Conservation (phyloP, 1,284 basidiomycete genomes). For the Irpex sp. region DNA sequence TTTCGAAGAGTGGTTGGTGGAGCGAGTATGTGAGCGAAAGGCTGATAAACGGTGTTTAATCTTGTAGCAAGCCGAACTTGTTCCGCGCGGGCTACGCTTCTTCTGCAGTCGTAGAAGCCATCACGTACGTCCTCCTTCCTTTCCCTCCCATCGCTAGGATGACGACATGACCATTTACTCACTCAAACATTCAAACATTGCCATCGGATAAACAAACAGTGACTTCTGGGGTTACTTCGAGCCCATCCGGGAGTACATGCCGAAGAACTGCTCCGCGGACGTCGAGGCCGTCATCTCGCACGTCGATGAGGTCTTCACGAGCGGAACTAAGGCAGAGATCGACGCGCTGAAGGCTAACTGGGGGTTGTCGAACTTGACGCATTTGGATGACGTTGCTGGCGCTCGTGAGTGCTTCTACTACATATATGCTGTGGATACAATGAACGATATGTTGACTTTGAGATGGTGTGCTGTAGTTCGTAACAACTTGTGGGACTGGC, state of each 20-base stretch:
- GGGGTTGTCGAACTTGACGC: conserved; percentile 49
- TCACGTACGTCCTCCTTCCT: conserved; percentile 34
- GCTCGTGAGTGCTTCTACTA: conserved; percentile 34
- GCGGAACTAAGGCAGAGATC: conserved; percentile 39
- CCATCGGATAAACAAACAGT: conserved; percentile 7
- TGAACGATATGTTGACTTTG: conserved; percentile 2
- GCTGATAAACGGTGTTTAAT: conserved; percentile 4
- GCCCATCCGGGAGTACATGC: conserved; percentile 63
- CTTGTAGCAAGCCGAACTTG: conserved; percentile 51
- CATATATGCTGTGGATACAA: neutral
- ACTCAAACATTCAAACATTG: neutral
- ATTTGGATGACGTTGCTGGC: conserved; percentile 62
- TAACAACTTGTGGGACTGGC: conserved; percentile 53
- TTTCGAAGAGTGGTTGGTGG: neutral
- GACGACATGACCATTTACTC: too few relatives aligned
- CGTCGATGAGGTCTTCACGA: conserved; percentile 51
- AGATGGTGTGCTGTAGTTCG: conserved; percentile 35
- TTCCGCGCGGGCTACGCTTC: conserved; percentile 69
- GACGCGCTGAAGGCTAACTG: conserved; percentile 49
- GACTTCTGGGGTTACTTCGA: conserved; percentile 70
- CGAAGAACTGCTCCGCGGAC: conserved; percentile 67
- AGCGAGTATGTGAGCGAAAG: neutral
- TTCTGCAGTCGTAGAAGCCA: conserved; percentile 67
- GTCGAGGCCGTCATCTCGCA: conserved; percentile 59
- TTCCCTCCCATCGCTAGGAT: too few relatives aligned